Base-by-base conservation (phyloP, 75 land plant genomes). In the Pinus taeda region DNA sequence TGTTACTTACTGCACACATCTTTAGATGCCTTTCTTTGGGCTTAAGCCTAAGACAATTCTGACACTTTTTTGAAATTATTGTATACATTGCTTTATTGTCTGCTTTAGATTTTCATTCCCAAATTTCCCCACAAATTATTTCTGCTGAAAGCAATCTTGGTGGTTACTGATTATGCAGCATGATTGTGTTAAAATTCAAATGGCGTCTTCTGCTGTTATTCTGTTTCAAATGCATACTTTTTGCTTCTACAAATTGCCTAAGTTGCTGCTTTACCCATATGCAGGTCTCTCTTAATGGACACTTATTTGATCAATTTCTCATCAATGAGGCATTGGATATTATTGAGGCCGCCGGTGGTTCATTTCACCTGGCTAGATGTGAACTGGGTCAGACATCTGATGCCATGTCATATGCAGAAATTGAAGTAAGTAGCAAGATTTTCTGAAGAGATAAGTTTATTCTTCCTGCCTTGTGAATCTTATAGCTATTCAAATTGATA, bases 271-370 rank as follows among this genome's bases (percentile, higher is more conserved):
- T 26, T 33, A 49, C 18, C 60, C 24, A 61, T 71, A 74, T 57
- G 24, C 85, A 95, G 97, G 89, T 96, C 42, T 95, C 98, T 73
- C 84, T 97, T 11, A 91, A 89, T 88, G 99, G 99, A 21, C 99
- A 97, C 65, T 86, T 97, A 80, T 97, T 97, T 79, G 99, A 97
- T 76, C 26, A 26, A 26, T 26, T 26, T 26, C 26, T 26, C 26
- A 26, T 26, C 26, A 26, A 26, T 26, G 26, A 26, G 26, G 26
- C 26, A 26, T 26, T 26, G 26, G 26, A 26, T 26, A 26, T 26
- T 26, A 26, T 26, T 26, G 26, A 0, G 26, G 26, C 26, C 26
- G 26, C 26, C 26, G 26, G 26, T 26, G 26, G 26, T 26, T 26
- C 26, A 26, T 26, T 26, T 26, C 26, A 26, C 26, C 26, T 26